phyloP scores from a whole-genome alignment of 2,329 filamentous ascomycete species.

The Coniochaeta sp. region DNA sequence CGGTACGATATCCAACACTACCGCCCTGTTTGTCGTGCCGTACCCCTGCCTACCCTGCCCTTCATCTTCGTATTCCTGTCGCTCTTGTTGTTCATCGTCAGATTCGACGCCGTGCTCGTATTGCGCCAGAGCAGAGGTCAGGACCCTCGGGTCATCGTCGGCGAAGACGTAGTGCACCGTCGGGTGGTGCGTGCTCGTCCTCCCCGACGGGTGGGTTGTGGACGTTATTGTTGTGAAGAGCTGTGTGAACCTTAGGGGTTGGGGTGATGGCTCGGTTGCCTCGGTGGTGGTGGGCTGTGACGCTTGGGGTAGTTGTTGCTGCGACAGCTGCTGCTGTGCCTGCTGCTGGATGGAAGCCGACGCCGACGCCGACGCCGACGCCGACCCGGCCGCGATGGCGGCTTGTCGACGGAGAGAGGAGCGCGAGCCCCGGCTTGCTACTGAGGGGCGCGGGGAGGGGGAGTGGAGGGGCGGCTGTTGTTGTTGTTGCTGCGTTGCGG shows the following conservation, averaged over 20 bases:
- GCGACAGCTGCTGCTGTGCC: too few species aligned
- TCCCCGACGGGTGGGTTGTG: constrained; percentile 47
- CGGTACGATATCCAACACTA: constrained; percentile 49
- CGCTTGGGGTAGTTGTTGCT: constrained; percentile 5
- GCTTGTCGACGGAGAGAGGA: constrained; percentile 16
- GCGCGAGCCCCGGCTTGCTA: constrained; percentile 14
- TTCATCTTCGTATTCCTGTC: not conserved
- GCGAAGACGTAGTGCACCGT: constrained; percentile 87
- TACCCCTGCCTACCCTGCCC: constrained; percentile 4
- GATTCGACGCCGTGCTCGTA: constrained; percentile 25
- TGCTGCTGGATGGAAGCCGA: not conserved
- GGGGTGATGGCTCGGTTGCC: constrained; percentile 29
- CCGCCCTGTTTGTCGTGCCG: constrained; percentile 31
- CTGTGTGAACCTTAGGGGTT: constrained; percentile 60
- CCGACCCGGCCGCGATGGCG: constrained; percentile 9
- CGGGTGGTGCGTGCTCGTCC: constrained; percentile 65
- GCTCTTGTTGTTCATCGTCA: constrained; percentile 11
- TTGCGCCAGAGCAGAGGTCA: constrained; percentile 58
- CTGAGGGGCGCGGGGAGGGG: constrained; percentile 15
- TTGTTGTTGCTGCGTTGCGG: constrained; percentile 11
- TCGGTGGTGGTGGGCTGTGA: constrained; percentile 11
- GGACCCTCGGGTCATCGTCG: constrained; percentile 77
- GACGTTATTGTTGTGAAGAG: constrained; percentile 86
- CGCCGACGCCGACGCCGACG: constrained; percentile 5
- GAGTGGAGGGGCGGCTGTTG: constrained; percentile 9